Evolutionary conservation across 306 rosid genomes (phyloP).

Genomic region (Dalbergia cultrata): DNA sequence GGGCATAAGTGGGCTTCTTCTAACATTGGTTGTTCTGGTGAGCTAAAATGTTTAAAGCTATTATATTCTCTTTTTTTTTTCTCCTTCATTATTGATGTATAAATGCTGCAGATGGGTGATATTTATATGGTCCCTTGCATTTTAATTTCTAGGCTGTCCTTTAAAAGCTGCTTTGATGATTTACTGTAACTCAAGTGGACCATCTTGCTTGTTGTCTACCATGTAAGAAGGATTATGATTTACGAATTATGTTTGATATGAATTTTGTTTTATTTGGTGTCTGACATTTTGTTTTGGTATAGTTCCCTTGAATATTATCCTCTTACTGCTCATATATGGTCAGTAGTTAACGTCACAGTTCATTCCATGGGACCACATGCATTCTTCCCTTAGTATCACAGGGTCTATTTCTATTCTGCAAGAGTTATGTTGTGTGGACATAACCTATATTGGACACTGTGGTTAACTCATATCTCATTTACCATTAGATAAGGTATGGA

Average conservation of each 20-base stretch:
- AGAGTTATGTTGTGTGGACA: too few relatives aligned
- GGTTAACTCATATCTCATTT: too few relatives aligned
- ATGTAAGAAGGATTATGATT: slow-evolving; percentile 62
- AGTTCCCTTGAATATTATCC: slow-evolving; percentile 27
- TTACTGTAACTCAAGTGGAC: slow-evolving; percentile 67
- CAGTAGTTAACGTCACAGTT: slow-evolving; percentile 10
- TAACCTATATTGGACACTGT: too few relatives aligned
- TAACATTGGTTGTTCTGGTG: slow-evolving; percentile 70
- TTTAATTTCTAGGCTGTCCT: slow-evolving; percentile 57
- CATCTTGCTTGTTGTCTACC: slow-evolving; percentile 63
- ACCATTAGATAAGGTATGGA: too few relatives aligned
- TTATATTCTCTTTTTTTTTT: not conserved
- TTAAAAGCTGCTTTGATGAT: slow-evolving; percentile 70
- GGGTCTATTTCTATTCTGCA: not conserved
- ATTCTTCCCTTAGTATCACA: slow-evolving; percentile 16
- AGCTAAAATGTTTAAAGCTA: slow-evolving; percentile 37
- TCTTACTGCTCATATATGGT: not conserved
- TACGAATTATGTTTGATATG: slow-evolving; percentile 37
- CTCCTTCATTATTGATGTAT: not conserved
- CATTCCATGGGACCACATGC: slow-evolving; percentile 28
- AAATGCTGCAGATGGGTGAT: slow-evolving; percentile 20
- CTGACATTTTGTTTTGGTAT: slow-evolving; percentile 7
- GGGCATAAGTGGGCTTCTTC: slow-evolving; percentile 79
- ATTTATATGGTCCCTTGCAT: slow-evolving; percentile 21
- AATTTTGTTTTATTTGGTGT: slow-evolving; percentile 19